A percentile compares a stretch with the other conserved stretches of the same genome.
Conservation (phyloP, 106 monocot species). For the Xerophyta viscosa region DNA sequence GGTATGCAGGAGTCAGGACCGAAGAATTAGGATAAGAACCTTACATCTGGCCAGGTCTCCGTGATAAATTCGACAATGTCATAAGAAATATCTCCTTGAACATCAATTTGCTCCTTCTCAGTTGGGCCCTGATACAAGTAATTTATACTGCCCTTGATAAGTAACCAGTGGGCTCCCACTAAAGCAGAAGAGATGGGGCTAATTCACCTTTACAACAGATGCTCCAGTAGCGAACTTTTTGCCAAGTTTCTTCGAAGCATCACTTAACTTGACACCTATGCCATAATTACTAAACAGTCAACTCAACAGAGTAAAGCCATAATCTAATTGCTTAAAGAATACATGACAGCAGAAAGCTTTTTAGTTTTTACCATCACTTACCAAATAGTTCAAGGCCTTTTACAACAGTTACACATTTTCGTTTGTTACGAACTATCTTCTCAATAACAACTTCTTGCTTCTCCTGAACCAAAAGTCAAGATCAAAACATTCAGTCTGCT, state of each 20-base stretch:
- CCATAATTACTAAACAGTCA: not conserved
- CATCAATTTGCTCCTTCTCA: constrained; percentile 99
- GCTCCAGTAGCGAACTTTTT: constrained; percentile 99
- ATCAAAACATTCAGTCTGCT: not conserved
- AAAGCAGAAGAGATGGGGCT: not conserved
- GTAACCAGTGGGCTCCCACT: not conserved
- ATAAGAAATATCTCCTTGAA: constrained; percentile 93
- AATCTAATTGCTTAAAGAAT: not conserved
- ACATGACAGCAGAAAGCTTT: not conserved
- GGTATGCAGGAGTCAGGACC: too few relatives aligned
- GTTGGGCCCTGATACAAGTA: constrained; percentile 76
- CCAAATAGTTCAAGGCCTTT: constrained; percentile 95
- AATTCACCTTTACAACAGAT: constrained; percentile 91
- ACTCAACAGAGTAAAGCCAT: not conserved
- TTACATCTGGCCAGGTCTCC: constrained; percentile 85
- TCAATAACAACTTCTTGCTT: constrained; percentile 95
- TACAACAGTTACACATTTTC: constrained; percentile 98
- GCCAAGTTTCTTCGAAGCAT: constrained; percentile 98
- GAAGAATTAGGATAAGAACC: not conserved
- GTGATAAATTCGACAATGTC: constrained; percentile 91
- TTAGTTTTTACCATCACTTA: constrained; percentile 15
- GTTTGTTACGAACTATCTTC: constrained; percentile 95
- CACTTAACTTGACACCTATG: constrained; percentile 88
- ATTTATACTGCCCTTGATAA: not conserved
- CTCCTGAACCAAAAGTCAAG: constrained; percentile 34